Evolutionary conservation across 768 basidiomycete genomes (phyloP).

Genomic region (Tubosaeta brunneosetosa): DNA sequence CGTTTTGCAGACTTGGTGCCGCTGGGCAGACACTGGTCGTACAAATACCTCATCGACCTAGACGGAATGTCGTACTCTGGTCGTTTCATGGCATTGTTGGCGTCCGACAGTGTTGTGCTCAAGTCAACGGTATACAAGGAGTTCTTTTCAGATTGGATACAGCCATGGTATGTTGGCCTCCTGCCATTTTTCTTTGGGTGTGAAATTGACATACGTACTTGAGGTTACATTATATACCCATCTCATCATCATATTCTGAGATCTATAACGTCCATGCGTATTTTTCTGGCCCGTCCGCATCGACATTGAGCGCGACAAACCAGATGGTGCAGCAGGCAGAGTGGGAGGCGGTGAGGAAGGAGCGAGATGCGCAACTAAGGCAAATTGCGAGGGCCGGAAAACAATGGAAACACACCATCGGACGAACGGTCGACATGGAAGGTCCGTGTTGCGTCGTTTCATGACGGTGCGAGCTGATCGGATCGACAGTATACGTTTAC

Average conservation of each 20-base stretch:
- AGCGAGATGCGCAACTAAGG: constrained; percentile 69
- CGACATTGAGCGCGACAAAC: constrained; percentile 52
- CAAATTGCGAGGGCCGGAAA: constrained; percentile 91
- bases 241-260: constrained; percentile 82
- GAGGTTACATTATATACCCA: constrained; percentile 93
- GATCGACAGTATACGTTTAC: constrained; percentile 69
- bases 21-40: constrained; percentile 84
- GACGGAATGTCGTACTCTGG: constrained; percentile 96
- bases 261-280: constrained; percentile 92
- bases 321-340: constrained; percentile 35
- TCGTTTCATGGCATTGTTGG: constrained; percentile 78
- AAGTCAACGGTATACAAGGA: constrained; percentile 92
- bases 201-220: neutral
- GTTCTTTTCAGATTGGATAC: constrained; percentile 87
- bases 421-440: constrained; percentile 88
- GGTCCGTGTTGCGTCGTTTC: constrained; percentile 43
- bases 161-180: constrained; percentile 64
- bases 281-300: constrained; percentile 78
- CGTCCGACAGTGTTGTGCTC: constrained; percentile 83
- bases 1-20: constrained; percentile 73
- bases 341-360: constrained; percentile 34
- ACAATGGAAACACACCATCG: constrained; percentile 84
- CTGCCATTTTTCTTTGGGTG: neutral
- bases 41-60: constrained; percentile 89
- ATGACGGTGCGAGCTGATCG: neutral